phyloP scores from a whole-genome alignment of 2,329 filamentous ascomycete genomes.

The Chrysoporthe austroafricana region DNA sequence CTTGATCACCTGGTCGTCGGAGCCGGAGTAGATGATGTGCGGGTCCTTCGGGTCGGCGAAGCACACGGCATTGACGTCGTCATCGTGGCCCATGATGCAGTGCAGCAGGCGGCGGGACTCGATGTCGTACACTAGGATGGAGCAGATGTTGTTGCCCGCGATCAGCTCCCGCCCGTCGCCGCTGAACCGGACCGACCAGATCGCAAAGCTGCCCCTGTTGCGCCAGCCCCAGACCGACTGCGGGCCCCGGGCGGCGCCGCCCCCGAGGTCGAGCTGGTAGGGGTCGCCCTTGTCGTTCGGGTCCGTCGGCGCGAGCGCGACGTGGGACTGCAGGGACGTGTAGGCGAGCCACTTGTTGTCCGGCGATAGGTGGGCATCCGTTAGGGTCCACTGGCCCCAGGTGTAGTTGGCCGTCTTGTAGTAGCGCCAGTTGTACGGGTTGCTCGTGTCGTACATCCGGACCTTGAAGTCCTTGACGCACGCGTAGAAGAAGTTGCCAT shows the following conservation, averaged over 20 bases:
- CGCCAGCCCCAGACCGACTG: conserved; percentile 36
- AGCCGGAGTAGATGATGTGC: conserved; percentile 94
- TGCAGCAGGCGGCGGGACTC: conserved; percentile 78
- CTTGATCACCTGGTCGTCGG: conserved; percentile 90
- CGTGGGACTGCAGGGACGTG: conserved; percentile 81
- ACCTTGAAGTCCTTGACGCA: conserved; percentile 93
- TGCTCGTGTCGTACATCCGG: conserved; percentile 96
- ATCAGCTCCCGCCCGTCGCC: conserved; percentile 90
- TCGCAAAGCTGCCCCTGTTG: conserved; percentile 55
- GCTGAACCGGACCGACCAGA: conserved; percentile 92
- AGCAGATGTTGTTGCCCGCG: conserved; percentile 78
- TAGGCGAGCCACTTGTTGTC: conserved; percentile 94
- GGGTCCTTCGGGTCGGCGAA: conserved; percentile 88
- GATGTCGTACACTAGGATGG: conserved; percentile 90
- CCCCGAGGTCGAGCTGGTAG: conserved; percentile 73
- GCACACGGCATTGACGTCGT: conserved; percentile 96
- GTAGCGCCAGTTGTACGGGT: conserved; percentile 93
- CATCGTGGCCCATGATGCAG: conserved; percentile 74
- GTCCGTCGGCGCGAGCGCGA: conserved; percentile 86
- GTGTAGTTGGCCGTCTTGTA: conserved; percentile 90
- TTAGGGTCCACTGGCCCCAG: conserved; percentile 92
- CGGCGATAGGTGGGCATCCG: conserved; percentile 86
- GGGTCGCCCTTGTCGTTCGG: conserved; percentile 81
- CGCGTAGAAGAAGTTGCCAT: conserved; percentile 96
- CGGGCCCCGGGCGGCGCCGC: conserved; percentile 43